phyloP scores from a whole-genome alignment of 1,284 basidiomycete species.

The Cryptococcus sp. region DNA sequence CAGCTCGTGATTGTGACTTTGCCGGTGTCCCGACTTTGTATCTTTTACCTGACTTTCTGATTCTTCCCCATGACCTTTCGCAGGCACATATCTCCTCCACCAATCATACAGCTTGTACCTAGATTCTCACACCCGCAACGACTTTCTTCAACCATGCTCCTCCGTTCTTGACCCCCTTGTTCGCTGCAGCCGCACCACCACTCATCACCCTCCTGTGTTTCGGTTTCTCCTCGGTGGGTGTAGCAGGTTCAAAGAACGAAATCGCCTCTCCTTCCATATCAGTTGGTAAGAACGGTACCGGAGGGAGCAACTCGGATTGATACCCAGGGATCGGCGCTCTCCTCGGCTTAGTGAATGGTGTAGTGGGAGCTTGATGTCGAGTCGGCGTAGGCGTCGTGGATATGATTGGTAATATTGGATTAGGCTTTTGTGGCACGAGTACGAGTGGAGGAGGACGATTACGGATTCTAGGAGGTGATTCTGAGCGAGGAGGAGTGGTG shows the following conservation, averaged over 20 bases:
- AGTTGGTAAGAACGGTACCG: not conserved
- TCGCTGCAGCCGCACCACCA: not conserved
- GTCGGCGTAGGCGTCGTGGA: conserved; percentile 1
- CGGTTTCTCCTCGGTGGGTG: conserved; percentile 7
- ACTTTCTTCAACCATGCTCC: conserved; percentile 30
- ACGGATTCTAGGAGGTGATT: conserved; percentile 1
- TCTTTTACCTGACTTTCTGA: too few species aligned
- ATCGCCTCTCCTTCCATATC: not conserved
- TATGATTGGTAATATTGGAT: conserved; percentile 7
- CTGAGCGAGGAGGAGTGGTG: not conserved
- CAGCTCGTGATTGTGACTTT: too few species aligned
- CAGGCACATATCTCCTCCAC: not conserved
- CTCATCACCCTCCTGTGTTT: not conserved
- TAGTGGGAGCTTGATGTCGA: conserved; percentile 3
- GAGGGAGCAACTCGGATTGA: not conserved
- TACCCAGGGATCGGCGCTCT: conserved; percentile 10
- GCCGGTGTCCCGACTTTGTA: too few species aligned
- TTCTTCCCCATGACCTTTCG: too few species aligned
- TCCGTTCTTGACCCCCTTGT: not conserved
- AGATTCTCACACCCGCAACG: conserved; percentile 3
- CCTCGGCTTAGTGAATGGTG: conserved; percentile 26
- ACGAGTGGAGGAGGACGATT: conserved; percentile 14
- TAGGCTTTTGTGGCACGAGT: not conserved
- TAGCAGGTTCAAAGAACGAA: conserved; percentile 28
- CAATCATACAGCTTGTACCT: not conserved